Conservation (phyloP, 306 rosid genomes). For the Herpetospermum pedunculosum region DNA sequence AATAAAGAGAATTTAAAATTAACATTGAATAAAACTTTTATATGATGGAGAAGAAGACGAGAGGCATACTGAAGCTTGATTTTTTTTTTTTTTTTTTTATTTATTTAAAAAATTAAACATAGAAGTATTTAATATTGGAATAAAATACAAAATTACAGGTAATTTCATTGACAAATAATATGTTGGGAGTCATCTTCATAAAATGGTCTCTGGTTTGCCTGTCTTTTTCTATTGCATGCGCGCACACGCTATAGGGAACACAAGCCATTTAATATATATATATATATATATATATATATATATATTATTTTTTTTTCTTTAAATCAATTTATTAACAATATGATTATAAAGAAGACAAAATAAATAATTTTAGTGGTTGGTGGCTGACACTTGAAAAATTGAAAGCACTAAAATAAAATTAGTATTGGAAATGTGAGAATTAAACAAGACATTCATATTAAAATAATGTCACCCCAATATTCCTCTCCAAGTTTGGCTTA, state of each 20-base stretch:
- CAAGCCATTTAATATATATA: not conserved
- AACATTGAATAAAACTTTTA: not conserved
- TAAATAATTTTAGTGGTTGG: slow-evolving; percentile 5
- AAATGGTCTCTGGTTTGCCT: not conserved
- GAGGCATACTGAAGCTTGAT: not conserved
- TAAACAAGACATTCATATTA: not conserved
- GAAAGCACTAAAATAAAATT: slow-evolving; percentile 6
- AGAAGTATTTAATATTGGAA: not conserved
- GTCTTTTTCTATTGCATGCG: not conserved
- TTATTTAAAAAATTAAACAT: too few relatives aligned
- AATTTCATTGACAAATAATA: not conserved
- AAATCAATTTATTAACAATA: not conserved
- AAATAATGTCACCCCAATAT: not conserved
- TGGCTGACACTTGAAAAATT: not conserved
- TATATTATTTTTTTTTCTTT: not conserved
- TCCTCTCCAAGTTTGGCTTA: not conserved
- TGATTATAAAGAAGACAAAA: not conserved
- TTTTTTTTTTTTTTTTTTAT: too few relatives aligned
- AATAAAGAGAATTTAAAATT: not conserved
- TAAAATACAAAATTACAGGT: not conserved
- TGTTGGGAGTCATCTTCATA: not conserved
- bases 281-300: too few relatives aligned
- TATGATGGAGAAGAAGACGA: not conserved
- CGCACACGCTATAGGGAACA: not conserved
- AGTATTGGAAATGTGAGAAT: slow-evolving; percentile 7